Conservation (phyloP, 257 asterid genomes). For the Anisodus acutangulus region DNA sequence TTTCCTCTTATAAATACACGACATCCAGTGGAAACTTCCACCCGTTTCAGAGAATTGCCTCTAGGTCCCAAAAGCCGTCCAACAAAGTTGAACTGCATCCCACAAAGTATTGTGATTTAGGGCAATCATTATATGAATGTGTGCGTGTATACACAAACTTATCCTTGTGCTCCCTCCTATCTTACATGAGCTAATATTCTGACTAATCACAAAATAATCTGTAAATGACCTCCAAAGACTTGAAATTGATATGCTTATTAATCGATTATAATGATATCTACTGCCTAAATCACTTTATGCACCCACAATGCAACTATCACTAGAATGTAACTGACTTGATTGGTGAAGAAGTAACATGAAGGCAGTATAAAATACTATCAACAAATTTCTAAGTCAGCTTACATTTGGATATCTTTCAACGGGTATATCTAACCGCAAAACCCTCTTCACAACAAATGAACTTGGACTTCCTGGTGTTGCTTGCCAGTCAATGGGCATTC, state of each 20-base stretch:
- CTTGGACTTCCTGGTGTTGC: constrained; percentile 65
- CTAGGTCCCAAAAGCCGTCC: constrained; percentile 90
- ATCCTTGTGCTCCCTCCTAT: constrained; percentile 8
- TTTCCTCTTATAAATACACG: constrained; percentile 83
- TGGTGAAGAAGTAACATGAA: neutral
- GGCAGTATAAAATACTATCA: neutral
- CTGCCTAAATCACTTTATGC: neutral
- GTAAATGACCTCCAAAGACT: neutral
- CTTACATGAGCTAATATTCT: neutral
- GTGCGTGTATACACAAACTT: neutral
- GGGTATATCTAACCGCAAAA: constrained; percentile 77
- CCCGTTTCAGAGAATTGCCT: constrained; percentile 82
- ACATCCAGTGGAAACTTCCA: constrained; percentile 80
- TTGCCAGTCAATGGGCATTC: constrained; percentile 74
- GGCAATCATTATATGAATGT: neutral
- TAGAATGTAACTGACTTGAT: neutral
- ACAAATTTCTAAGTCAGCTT: constrained; percentile 38
- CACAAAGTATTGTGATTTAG: constrained; percentile 1
- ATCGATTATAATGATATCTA: neutral
- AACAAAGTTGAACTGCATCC: constrained; percentile 71
- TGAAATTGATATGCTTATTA: neutral
- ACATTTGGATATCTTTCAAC: constrained; percentile 81
- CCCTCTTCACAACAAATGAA: constrained; percentile 57
- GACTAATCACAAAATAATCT: neutral
- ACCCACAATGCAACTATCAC: neutral